Conservation (phyloP, 1,139 yeast genomes). For the Geotrichum siamense region DNA sequence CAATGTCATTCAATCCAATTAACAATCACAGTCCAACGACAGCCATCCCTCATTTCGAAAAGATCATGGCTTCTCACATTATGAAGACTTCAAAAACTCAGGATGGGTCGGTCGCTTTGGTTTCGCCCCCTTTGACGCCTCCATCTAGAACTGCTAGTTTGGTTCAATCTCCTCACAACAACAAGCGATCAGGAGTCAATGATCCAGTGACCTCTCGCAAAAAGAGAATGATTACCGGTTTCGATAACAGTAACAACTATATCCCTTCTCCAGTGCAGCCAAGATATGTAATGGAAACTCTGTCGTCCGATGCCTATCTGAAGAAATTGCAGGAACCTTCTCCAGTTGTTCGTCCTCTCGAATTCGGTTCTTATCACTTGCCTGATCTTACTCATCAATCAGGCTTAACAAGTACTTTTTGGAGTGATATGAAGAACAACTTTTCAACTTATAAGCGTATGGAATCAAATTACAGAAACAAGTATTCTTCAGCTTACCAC, state of each 20-base stretch:
- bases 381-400: neutral
- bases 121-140: conserved; percentile 14
- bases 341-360: neutral
- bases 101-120: neutral
- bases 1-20: neutral
- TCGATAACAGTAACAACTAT: neutral
- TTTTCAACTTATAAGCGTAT: conserved; percentile 1
- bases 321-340: conserved; percentile 6
- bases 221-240: neutral
- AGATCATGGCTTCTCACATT: neutral
- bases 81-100: neutral
- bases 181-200: neutral
- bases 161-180: conserved; percentile 1
- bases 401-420: neutral
- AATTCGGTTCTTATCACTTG: conserved; percentile 9
- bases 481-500: neutral
- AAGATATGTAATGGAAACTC: neutral
- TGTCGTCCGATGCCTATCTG: conserved; percentile 6
- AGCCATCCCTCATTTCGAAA: neutral
- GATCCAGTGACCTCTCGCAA: neutral
- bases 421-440: neutral
- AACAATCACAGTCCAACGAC: neutral
- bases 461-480: neutral
- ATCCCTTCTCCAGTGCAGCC: conserved; percentile 3
- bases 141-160: conserved; percentile 5